Conservation (phyloP, 2,329 filamentous ascomycete genomes). For the Colletotrichum liriopes region DNA sequence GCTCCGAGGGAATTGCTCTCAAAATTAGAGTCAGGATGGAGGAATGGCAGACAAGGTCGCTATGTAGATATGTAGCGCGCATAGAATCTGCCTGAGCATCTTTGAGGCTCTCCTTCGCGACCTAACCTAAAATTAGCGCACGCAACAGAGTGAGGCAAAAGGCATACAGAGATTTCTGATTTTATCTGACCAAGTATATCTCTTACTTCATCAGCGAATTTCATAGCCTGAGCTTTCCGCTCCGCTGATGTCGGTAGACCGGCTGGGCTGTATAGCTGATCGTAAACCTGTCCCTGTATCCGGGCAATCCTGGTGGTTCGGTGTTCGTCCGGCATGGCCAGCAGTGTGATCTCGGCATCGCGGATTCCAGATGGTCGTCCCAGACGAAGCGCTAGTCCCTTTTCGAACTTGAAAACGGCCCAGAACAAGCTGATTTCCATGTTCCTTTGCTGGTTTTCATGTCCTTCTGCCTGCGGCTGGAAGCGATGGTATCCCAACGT, state of each 20-base stretch:
- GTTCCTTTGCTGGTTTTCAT: constrained; percentile 14
- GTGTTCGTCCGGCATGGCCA: constrained; percentile 40
- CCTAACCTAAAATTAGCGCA: neutral
- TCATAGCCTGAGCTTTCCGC: neutral
- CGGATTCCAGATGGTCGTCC: constrained; percentile 53
- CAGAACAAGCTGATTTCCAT: constrained; percentile 52
- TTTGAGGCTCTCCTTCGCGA: neutral
- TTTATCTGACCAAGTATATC: neutral
- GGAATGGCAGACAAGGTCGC: constrained; percentile 53
- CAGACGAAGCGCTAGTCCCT: constrained; percentile 54
- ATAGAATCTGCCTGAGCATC: constrained; percentile 45
- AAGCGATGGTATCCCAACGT: constrained; percentile 52
- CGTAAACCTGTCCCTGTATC: constrained; percentile 53
- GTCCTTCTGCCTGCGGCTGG: constrained; percentile 4
- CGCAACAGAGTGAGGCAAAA: neutral
- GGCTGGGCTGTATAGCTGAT: constrained; percentile 53
- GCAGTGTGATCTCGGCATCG: constrained; percentile 51
- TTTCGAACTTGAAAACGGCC: constrained; percentile 55
- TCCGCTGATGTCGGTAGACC: neutral
- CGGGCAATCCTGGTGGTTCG: constrained; percentile 43
- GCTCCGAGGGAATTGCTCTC: constrained; percentile 44
- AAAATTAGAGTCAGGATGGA: constrained; percentile 54
- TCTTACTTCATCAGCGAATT: neutral
- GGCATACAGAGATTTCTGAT: neutral
- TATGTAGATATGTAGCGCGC: constrained; percentile 51